A percentile compares a stretch with the other conserved stretches of the same genome.
These are phyloP conservation scores for Edaphochlamys debaryana DNA, from an alignment of 139 green algal genomes.

Conservation along the genomic window DNA sequence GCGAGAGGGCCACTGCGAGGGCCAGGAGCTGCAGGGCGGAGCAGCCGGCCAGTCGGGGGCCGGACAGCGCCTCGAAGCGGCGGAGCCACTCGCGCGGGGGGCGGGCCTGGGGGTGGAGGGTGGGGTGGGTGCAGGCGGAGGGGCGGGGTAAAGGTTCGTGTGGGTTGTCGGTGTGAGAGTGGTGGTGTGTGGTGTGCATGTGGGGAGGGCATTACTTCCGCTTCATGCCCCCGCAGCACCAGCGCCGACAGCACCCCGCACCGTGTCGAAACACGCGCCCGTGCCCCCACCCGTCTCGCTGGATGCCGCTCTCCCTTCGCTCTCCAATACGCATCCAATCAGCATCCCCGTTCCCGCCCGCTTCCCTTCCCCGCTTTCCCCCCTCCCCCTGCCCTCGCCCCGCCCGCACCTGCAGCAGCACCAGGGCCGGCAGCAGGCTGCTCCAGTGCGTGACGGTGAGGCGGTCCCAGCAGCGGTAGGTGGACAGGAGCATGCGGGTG, in stretches of 20 bases:
- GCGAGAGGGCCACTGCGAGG: not conserved
- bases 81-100: constrained; percentile 9
- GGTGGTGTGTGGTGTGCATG: no score
- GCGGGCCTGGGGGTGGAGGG: constrained; percentile 1
- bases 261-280: no score
- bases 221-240: no score
- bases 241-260: no score
- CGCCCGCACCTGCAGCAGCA: constrained; percentile 15
- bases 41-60: constrained; percentile 20
- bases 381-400: not conserved
- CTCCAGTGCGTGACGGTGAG: constrained; percentile 10
- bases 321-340: no score
- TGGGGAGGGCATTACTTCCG: no score
- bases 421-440: constrained; percentile 38
- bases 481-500: constrained; percentile 6
- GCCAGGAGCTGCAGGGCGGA: constrained; percentile 25
- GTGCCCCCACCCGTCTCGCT: not conserved
- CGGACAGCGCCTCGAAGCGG: not conserved
- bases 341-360: no score
- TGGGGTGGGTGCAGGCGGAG: no score
- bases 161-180: no score
- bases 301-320: no score
- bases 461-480: constrained; percentile 32
- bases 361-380: not conserved
- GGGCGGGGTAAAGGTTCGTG: no score